phyloP scores from a whole-genome alignment of 2,329 filamentous ascomycete species.

The Rutstroemia sp. region DNA sequence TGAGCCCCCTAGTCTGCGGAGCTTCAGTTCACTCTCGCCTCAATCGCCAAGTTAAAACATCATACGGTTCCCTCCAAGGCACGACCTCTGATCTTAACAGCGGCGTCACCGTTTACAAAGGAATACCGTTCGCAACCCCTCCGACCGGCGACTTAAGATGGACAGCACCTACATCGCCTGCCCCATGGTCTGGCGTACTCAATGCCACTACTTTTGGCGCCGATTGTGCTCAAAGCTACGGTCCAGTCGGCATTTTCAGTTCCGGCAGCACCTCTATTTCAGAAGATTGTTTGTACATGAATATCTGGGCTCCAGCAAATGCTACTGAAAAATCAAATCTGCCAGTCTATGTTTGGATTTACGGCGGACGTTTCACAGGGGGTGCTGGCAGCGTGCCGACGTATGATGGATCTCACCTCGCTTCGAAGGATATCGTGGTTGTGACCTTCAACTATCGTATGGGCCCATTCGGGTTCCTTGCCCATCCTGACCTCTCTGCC shows the following conservation, averaged over 20 bases:
- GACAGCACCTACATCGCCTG: constrained; percentile 7
- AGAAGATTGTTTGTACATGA: constrained; percentile 1
- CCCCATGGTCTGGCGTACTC: constrained; percentile 2
- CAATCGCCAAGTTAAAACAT: neutral
- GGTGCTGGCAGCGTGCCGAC: constrained; percentile 33
- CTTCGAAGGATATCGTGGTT: constrained; percentile 35
- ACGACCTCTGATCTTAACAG: constrained; percentile 2
- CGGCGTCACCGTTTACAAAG: constrained; percentile 9
- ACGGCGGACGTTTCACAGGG: constrained; percentile 34
- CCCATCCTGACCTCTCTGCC: constrained; percentile 19
- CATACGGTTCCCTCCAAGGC: constrained; percentile 5
- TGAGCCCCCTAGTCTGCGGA: neutral
- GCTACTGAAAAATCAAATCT: constrained; percentile 20
- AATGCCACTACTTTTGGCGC: constrained; percentile 11
- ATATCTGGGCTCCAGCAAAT: neutral
- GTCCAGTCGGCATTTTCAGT: constrained; percentile 28
- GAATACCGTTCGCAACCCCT: constrained; percentile 11
- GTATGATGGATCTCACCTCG: constrained; percentile 36
- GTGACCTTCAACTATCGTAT: constrained; percentile 39
- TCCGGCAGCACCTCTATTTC: neutral
- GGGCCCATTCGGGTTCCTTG: constrained; percentile 25
- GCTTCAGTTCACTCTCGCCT: neutral
- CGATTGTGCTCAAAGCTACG: constrained; percentile 15
- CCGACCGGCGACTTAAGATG: constrained; percentile 10
- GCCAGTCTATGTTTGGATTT: constrained; percentile 37